Evolutionary conservation across 1,139 yeast genomes (phyloP).

Genomic region (Debaryomycetaceae sp.): DNA sequence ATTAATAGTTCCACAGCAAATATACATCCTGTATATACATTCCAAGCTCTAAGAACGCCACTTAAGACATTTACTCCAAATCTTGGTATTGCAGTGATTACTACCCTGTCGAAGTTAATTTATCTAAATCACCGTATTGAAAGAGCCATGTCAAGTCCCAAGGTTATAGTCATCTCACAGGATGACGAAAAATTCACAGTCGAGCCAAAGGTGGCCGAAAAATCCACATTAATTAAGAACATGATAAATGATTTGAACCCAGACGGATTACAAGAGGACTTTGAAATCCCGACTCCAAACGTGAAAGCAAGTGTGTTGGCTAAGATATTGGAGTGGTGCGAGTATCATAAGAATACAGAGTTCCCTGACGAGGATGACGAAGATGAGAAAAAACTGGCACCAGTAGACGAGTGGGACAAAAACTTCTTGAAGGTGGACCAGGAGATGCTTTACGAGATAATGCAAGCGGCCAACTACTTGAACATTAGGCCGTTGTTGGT

Average conservation of each 20-base stretch:
- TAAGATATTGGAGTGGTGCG: slow-evolving; percentile 96
- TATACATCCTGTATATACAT: slow-evolving; percentile 78
- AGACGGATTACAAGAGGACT: slow-evolving; percentile 57
- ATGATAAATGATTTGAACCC: slow-evolving; percentile 81
- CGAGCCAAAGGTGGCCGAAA: slow-evolving; percentile 84
- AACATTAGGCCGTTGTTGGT: slow-evolving; percentile 91
- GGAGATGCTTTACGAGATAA: slow-evolving; percentile 96
- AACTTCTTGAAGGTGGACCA: slow-evolving; percentile 95
- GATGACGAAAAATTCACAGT: slow-evolving; percentile 73
- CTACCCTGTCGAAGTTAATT: background rate
- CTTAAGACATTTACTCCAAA: background rate
- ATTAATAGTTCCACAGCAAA: slow-evolving; percentile 55
- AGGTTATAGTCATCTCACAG: slow-evolving; percentile 63
- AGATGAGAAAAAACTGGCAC: slow-evolving; percentile 78
- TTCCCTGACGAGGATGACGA: slow-evolving; percentile 75
- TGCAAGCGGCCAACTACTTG: slow-evolving; percentile 91
- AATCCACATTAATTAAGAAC: slow-evolving; percentile 83
- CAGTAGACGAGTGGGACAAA: slow-evolving; percentile 95
- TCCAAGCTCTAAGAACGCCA: slow-evolving; percentile 23
- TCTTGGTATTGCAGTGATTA: background rate
- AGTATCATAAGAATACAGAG: slow-evolving; percentile 84
- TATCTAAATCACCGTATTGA: background rate
- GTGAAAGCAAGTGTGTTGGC: slow-evolving; percentile 83
- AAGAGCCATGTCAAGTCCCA: slow-evolving; percentile 25
- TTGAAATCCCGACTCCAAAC: slow-evolving; percentile 90